phyloP scores from a whole-genome alignment of 1,284 basidiomycete genomes.

The Cerioporus squamosus region DNA sequence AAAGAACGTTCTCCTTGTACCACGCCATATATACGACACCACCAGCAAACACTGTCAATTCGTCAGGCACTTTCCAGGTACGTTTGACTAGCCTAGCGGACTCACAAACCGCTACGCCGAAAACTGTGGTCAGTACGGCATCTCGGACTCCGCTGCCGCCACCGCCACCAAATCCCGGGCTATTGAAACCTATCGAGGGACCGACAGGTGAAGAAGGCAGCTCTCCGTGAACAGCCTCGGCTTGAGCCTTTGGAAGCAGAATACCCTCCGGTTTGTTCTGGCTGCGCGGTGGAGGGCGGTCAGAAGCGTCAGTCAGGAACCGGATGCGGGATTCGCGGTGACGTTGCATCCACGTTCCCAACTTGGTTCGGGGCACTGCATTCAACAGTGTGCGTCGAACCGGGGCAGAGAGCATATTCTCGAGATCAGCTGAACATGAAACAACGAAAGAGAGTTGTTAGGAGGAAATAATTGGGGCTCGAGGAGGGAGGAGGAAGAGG shows the following conservation, averaged over 20 bases:
- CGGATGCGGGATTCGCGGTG: background rate
- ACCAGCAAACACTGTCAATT: constrained; percentile 61
- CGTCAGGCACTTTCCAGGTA: background rate
- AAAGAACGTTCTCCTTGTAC: constrained; percentile 83
- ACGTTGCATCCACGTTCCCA: background rate
- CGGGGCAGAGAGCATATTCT: too few species aligned
- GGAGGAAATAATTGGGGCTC: too few species aligned
- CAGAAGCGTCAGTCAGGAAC: background rate
- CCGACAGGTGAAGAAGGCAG: constrained; percentile 23
- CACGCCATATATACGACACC: constrained; percentile 75
- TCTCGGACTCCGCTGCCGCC: constrained; percentile 19
- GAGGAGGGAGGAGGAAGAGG: too few species aligned
- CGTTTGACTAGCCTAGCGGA: background rate
- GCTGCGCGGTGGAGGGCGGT: background rate
- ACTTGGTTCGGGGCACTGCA: background rate
- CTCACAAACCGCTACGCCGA: constrained; percentile 22
- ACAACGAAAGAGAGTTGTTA: too few species aligned
- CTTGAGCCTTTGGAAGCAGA: constrained; percentile 6
- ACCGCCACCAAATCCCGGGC: constrained; percentile 14
- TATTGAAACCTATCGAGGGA: constrained; percentile 13
- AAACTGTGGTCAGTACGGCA: constrained; percentile 19
- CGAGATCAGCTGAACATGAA: too few species aligned
- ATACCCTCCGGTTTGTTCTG: constrained; percentile 10
- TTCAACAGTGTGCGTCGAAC: too few species aligned
- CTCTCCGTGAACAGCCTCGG: constrained; percentile 19